Percentiles rank a stretch among this genome's conserved stretches.
Conservation (phyloP, 1,284 basidiomycete species). For the Trametes polyzona region DNA sequence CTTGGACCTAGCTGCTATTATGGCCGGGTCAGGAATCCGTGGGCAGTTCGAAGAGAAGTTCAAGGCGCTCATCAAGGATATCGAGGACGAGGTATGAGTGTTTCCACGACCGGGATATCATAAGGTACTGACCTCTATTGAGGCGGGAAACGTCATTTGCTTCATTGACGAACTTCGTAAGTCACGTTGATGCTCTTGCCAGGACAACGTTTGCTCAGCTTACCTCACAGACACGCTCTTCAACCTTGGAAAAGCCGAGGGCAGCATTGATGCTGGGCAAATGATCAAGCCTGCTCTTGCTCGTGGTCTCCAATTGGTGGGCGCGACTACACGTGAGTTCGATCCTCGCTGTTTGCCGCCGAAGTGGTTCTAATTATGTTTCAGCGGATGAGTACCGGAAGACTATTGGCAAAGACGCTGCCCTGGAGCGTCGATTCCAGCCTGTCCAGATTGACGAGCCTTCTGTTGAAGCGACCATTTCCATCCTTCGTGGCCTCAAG, state of each 20-base stretch:
- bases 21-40: slow-evolving; percentile 88
- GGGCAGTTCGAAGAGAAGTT: slow-evolving; percentile 95
- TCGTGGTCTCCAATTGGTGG: slow-evolving; percentile 83
- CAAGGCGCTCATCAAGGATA: slow-evolving; percentile 84
- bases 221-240: slow-evolving; percentile 66
- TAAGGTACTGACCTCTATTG: slow-evolving; percentile 3
- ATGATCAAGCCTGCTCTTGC: slow-evolving; percentile 91
- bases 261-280: slow-evolving; percentile 89
- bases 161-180: slow-evolving; percentile 93
- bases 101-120: too few species aligned
- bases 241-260: slow-evolving; percentile 90
- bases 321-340: slow-evolving; percentile 81
- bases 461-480: slow-evolving; percentile 83
- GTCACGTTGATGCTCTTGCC: slow-evolving; percentile 35
- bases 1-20: slow-evolving; percentile 79
- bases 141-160: slow-evolving; percentile 78
- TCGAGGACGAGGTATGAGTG: slow-evolving; percentile 76
- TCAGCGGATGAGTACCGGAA: slow-evolving; percentile 88
- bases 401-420: slow-evolving; percentile 91
- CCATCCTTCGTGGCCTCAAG: slow-evolving; percentile 88
- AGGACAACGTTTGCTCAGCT: neutral
- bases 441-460: slow-evolving; percentile 89
- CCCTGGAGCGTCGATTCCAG: slow-evolving; percentile 90
- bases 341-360: neutral
- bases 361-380: neutral